These are phyloP conservation scores for Colletotrichum sp. DNA, from an alignment of 2,329 filamentous ascomycete species.

Conservation along the genomic window DNA sequence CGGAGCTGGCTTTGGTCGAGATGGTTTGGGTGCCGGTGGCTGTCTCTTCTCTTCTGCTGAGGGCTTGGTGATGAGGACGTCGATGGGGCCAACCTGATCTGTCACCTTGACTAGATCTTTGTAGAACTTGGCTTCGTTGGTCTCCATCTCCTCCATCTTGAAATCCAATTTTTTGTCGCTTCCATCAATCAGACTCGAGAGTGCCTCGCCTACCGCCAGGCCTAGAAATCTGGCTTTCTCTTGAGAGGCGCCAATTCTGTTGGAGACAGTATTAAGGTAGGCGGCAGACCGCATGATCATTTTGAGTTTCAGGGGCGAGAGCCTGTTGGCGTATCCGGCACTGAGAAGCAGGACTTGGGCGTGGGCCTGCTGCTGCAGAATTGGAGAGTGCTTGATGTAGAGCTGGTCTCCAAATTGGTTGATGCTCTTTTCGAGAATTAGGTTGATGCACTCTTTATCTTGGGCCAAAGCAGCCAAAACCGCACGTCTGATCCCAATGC, in stretches of 20 bases:
- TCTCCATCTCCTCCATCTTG: conserved; percentile 78
- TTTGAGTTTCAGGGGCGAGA: conserved; percentile 68
- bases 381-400: conserved; percentile 83
- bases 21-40: neutral
- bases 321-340: conserved; percentile 76
- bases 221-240: conserved; percentile 80
- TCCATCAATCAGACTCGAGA: conserved; percentile 69
- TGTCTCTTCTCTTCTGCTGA: conserved; percentile 20
- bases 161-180: conserved; percentile 80
- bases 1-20: conserved; percentile 22
- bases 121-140: conserved; percentile 77
- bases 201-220: conserved; percentile 82
- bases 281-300: conserved; percentile 73
- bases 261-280: conserved; percentile 83
- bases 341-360: conserved; percentile 79
- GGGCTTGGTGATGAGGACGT: conserved; percentile 46
- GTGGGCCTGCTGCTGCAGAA: conserved; percentile 91
- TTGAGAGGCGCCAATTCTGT: conserved; percentile 80
- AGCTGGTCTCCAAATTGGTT: conserved; percentile 82
- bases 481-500: conserved; percentile 70
- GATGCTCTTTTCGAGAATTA: conserved; percentile 71
- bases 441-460: conserved; percentile 55
- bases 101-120: conserved; percentile 66
- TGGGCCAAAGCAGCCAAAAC: conserved; percentile 63
- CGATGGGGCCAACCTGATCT: conserved; percentile 67